A percentile compares a stretch with the other conserved stretches of the same genome.
Conservation (phyloP, 352 stramenopile genomes). For the Phytopythium ostracodes region DNA sequence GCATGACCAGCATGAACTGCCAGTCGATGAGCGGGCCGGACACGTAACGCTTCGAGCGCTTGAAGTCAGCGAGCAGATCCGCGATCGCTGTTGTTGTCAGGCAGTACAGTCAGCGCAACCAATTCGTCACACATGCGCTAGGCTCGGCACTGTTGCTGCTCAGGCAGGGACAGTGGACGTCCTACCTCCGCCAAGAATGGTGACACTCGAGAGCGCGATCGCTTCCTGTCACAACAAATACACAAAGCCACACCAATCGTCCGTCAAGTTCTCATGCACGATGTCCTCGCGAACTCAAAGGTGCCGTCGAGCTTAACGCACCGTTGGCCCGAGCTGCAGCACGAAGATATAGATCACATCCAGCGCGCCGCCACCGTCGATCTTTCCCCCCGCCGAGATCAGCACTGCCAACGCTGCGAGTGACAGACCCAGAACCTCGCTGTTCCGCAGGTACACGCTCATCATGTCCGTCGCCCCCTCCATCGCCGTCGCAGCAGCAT, state of each 20-base stretch:
- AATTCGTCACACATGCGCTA: not conserved
- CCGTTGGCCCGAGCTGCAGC: conserved; percentile 82
- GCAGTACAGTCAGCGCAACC: not conserved
- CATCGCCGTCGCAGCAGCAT: not conserved
- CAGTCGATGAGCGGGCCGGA: conserved; percentile 87
- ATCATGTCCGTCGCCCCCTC: not conserved
- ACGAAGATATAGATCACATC: conserved; percentile 93
- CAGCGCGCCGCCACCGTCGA: conserved; percentile 86
- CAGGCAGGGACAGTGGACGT: too few relatives aligned
- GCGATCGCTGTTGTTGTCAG: not conserved
- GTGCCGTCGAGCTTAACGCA: conserved; percentile 6
- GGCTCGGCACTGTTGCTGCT: too few relatives aligned
- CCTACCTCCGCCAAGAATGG: conserved; percentile 83
- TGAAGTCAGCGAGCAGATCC: conserved; percentile 6
- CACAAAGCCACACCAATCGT: not conserved
- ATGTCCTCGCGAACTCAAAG: not conserved
- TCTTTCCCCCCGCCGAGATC: conserved; percentile 63
- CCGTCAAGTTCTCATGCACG: not conserved
- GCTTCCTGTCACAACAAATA: conserved; percentile 31
- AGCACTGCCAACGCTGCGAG: conserved; percentile 49
- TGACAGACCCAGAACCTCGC: conserved; percentile 23
- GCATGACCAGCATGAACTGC: conserved; percentile 93
- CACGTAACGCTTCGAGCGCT: conserved; percentile 6
- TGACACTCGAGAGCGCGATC: conserved; percentile 90
- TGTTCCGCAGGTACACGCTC: not conserved